Base-by-base conservation (phyloP, 495 filamentous ascomycete species). In the Talaromyces stipitatus region DNA sequence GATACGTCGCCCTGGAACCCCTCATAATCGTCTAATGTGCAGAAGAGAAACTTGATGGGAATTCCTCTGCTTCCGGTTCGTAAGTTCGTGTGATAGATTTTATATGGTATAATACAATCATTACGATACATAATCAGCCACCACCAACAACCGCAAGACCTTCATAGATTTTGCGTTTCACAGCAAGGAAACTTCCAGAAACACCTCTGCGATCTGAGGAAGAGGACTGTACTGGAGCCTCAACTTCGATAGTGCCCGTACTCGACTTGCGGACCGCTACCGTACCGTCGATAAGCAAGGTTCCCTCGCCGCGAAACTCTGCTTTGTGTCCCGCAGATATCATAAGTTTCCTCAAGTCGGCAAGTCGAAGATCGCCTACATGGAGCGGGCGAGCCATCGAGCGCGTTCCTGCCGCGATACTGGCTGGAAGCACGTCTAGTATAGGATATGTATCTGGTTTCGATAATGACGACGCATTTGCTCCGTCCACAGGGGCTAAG, bases 241-340 rank as follows among this genome's bases (percentile, higher is more conserved):
- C 94, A 36, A 97, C 81, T 71, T 97, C 95, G 57, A 99, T 89
- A 64, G 81, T 81, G 0, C 92, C 95, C 4, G 88, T 89, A 0
- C 84, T 87, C 3, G 83, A 87, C 71, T 99, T 99, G 52, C 91
- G 78, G 38, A 99, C 92, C 6, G 89, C 88, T 5, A 97, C 91
- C 5, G 79, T 77, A 14, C 88, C 89, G 62, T 97, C 91, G 52
- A 99, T 85, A 22, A 99, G 73, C 62, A 97, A 73, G 2, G 88
- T 95, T 48, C 94, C 94, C 69, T 97, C 95, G 16, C 94, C 94
- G 28, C 89, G 80, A 69, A 97, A 97, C 70, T 96, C 94, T 3
- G 91, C 92, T 26, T 78, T 89, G 69, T 96, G 90, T 2, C 92
- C 92, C 20, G 86, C 80, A 16, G 78, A 77, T 55, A 89, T 84